Evolutionary conservation across 768 basidiomycete species (phyloP), one percentile per base, ranked within the genome.

Genomic region (Lactarius akahatsu): DNA sequence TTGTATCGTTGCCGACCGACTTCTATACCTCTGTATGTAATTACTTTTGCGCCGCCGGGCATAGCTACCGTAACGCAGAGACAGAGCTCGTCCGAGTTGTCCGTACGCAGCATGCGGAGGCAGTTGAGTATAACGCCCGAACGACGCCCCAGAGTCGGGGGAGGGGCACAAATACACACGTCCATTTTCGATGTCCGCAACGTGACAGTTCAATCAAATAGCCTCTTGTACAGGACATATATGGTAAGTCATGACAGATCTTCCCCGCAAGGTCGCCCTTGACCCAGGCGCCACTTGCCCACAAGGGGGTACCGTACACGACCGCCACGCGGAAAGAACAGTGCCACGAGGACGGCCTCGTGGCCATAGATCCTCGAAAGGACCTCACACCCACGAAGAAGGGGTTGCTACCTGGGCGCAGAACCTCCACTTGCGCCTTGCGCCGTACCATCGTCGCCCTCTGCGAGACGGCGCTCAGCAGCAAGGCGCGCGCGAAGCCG

Each of bases 1-100:
- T 67, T 67, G 66, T 67, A 67, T 67, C 52, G 66, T 63, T 59
- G 62, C 57, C 57, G 45, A 59, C 62, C 40, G 57, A 52, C 62
- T 62, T 13, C 23, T 28, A 20, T 23, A 40, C 34, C 57, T 59
- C 43, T 65, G 52, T 62, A 63, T 66, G 47, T 59, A 38, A 67
- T 45, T 59, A 38, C 18, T 28, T 45, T 40, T 47, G 20, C 36
- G 57, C 57, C n/a, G 8, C 32, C 32, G 11, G 4, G 55, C 54
- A 56, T 61, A 18, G 32, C 54, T 65, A 65, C 55, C 8, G 59
- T 65, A 41, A 57, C 60, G 18, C 64, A 26, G 50, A 50, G 23
- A 26, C 50, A 26, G 50, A 26, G 50, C 50, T 26, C 47, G n/a
- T 50, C 50, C 23, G 50, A 26, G 50, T 26, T 26, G 34, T 43